Conservation (phyloP, 208 protist species). For the Wallacemonas rigidus region DNA sequence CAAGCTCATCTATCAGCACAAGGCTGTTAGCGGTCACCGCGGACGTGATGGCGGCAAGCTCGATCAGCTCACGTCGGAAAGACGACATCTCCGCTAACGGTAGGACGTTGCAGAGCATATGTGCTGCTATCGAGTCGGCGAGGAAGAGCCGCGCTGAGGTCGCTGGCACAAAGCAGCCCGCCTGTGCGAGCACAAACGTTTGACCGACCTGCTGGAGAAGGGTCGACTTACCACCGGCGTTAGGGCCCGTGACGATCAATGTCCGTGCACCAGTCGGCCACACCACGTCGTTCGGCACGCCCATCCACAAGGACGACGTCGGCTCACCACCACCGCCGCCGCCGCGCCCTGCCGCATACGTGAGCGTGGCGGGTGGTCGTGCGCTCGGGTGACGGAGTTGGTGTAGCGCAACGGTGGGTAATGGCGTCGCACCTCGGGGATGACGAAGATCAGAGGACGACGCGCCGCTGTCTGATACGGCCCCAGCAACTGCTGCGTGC, state of each 20-base stretch:
- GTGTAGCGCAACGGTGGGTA: not conserved
- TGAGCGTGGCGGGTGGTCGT: not conserved
- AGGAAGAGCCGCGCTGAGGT: conserved; percentile 51
- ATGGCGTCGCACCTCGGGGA: too few species aligned
- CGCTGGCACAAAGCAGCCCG: conserved; percentile 92
- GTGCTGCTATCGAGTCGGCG: conserved; percentile 70
- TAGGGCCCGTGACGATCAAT: conserved; percentile 91
- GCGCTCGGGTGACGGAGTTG: conserved; percentile 8
- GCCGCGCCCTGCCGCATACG: not conserved
- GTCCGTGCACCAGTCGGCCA: conserved; percentile 33
- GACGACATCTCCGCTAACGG: conserved; percentile 62
- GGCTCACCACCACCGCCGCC: conserved; percentile 16
- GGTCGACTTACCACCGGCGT: conserved; percentile 94
- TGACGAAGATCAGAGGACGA: too few species aligned
- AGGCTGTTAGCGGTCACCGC: conserved; percentile 90
- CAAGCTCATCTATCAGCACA: conserved; percentile 98
- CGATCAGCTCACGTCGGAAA: conserved; percentile 70
- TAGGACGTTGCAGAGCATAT: conserved; percentile 83
- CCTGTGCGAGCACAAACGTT: conserved; percentile 89
- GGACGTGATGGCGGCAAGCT: conserved; percentile 76
- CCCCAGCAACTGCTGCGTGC: too few species aligned
- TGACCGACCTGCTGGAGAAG: conserved; percentile 91
- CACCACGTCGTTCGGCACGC: conserved; percentile 12
- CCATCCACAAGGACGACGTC: not conserved
- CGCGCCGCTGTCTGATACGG: too few species aligned